Base-by-base conservation (phyloP, 2,329 filamentous ascomycete genomes). In the Diaporthe australafricana region DNA sequence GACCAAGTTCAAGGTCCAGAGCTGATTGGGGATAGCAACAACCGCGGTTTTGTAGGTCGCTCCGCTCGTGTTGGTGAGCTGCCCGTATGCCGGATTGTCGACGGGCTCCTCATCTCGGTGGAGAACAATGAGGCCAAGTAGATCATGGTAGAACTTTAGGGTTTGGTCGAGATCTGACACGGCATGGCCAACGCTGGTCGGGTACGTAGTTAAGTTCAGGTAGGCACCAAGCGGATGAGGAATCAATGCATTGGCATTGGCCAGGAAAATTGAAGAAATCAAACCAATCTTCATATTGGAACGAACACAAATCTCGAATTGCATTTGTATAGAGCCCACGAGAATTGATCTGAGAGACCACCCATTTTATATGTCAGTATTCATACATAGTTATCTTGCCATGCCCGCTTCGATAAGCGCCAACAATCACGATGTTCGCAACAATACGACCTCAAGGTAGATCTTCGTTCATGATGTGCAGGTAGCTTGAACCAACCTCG, bases 1-100 rank as follows among this genome's bases (percentile, higher is more conserved):
- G 35, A 57, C 35, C 35, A 57, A 16, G 55, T 57, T 42, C 35
- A 57, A 20, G 22, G 55, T 57, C 55, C 55, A 57, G n/a, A 17
- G 14, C 22, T 57, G 55, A 8, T 57, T 42, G 35, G 55, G 55
- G 20, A 57, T 42, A 5, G 55, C 55, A 57, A 57, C 55, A 17
- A 12, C 8, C 7, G 55, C 55, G 3, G 55, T 57, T 14, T 57
- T 57, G 35, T 57, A 42, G 14, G 35, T 57, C 22, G 55, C 55
- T 25, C 32, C 25, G 35, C n/a, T 42, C 9, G 55, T 57, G 22
- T 57, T 57, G 7, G 55, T 57, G 5, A 57, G 55, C 22, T 20
- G 25, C 6, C 55, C 55, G 6, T 57, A 57, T 5, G 22, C n/a
- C 27, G 55, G 55, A 4, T 57, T 25, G 1, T 57, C 35, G 35